A percentile compares a stretch with the other conserved stretches of the same genome.
phyloP scores from a whole-genome alignment of 768 basidiomycete species.

The Dioszegia crocea region DNA sequence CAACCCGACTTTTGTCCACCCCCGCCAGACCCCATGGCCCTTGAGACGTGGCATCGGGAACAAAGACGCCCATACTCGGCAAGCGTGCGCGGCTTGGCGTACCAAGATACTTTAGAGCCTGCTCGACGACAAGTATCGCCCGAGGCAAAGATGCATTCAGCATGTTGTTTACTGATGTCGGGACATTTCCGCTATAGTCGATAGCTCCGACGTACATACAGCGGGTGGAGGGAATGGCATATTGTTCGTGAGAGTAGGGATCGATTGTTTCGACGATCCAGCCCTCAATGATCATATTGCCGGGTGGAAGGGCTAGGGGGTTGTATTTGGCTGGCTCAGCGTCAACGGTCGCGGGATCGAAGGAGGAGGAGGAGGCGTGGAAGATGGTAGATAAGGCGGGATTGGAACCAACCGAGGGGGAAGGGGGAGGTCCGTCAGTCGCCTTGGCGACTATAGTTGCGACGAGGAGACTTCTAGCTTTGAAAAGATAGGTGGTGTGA shows the following conservation, averaged over 20 bases:
- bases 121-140: conserved; percentile 68
- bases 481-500: conserved; percentile 82
- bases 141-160: conserved; percentile 74
- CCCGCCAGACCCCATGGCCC: conserved; percentile 39
- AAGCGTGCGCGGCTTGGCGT: conserved; percentile 66
- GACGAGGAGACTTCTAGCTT: conserved; percentile 79
- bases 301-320: conserved; percentile 66
- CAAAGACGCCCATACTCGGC: conserved; percentile 59
- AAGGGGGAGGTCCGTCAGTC: conserved; percentile 43
- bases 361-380: conserved; percentile 69
- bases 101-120: conserved; percentile 63
- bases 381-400: conserved; percentile 62
- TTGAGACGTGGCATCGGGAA: conserved; percentile 26
- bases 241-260: conserved; percentile 88
- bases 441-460: conserved; percentile 64
- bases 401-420: conserved; percentile 47
- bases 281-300: conserved; percentile 78
- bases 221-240: conserved; percentile 85
- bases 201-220: conserved; percentile 79
- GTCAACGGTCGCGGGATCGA: conserved; percentile 58
- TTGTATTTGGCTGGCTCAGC: conserved; percentile 69
- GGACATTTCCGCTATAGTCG: conserved; percentile 81
- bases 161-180: conserved; percentile 76
- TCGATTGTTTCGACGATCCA: conserved; percentile 97
- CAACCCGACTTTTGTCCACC: conserved; percentile 25